These are phyloP conservation scores for Durusdinium trenchii DNA, from an alignment of 73 alveolate genomes.

Conservation along the genomic window DNA sequence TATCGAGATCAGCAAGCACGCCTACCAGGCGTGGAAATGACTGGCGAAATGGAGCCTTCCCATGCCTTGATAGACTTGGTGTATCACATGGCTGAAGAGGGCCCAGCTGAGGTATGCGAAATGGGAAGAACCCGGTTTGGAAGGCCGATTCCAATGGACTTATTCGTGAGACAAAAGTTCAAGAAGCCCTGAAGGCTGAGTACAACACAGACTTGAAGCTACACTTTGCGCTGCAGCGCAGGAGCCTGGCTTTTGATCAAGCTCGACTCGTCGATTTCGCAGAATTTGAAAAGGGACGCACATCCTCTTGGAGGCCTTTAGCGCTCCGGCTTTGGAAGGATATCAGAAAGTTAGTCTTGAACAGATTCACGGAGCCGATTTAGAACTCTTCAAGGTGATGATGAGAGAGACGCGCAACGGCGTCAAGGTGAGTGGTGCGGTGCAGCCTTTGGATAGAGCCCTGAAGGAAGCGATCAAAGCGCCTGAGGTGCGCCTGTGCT, in stretches of 20 bases:
- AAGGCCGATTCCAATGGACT: neutral
- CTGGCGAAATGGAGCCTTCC: slow-evolving; percentile 26
- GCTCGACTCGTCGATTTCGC: neutral
- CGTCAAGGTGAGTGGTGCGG: neutral
- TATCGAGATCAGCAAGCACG: neutral
- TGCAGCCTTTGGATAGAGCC: neutral
- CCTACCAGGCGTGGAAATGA: neutral
- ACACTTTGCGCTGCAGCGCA: neutral
- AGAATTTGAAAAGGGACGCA: neutral
- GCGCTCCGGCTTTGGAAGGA: neutral
- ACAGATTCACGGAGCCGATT: neutral
- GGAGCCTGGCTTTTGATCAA: slow-evolving; percentile 31
- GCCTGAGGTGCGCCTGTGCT: slow-evolving; percentile 4
- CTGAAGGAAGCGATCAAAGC: neutral
- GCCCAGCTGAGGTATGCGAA: neutral
- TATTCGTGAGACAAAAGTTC: neutral
- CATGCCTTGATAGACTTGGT: neutral
- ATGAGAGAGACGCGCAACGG: slow-evolving; percentile 43
- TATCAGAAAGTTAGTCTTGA: neutral
- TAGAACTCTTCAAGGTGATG: slow-evolving; percentile 8
- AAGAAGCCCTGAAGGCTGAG: neutral
- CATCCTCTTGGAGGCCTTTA: neutral
- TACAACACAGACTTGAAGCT: neutral
- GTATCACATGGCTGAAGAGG: neutral
- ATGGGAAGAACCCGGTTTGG: neutral